Base-by-base conservation (phyloP, 139 green algal genomes). In the Tetraselmis chui region DNA sequence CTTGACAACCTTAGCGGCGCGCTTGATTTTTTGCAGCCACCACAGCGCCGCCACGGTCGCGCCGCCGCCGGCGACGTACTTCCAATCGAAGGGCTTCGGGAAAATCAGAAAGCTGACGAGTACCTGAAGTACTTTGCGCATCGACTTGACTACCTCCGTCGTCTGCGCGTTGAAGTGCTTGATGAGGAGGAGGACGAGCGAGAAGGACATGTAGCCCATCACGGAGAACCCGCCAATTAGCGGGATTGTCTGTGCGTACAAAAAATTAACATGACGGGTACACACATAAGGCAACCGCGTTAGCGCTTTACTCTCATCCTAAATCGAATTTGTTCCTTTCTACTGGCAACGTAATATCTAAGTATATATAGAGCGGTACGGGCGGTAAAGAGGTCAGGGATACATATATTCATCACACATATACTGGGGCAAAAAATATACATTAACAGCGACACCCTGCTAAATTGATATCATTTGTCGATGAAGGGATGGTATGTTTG, bases 141-240 rank as follows among this genome's bases (percentile, higher is more conserved):
- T 80, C 30, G 81, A 89, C 83, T 93, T 93, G 67, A 93, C 85
- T n/a, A 93, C 88, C 83, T 93, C 90, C 2, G 89, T 80, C 59
- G 91, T 89, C 29, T 89, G 92, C 28, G 90, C 88, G 26, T 89
- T 89, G 80, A 88, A 93, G 81, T 87, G 80, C 79, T 92, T 91
- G 84, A 93, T 92, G 80, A 93, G 81, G 23, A 89, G 83, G 80
- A 93, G 83, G 23, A 93, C 83, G 67, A 91, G 86, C 29, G 83
- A 89, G 59, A 93, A 89, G 23, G 83, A 88, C 75, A 89, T 76
- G 80, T 93, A 93, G 59, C 90, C 90, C 75, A 92, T 85, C 78
- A 92, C 82, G 27, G 85, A 89, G 85, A 90, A 92, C 11, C 81
- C 83, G 32, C 84, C 85, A 76, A 91, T 91, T 78, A 28, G 79